A percentile compares a stretch with the other conserved stretches of the same genome.
Conservation (phyloP, 1,284 basidiomycete species). For the Apiotrichum akiyoshidainum region DNA sequence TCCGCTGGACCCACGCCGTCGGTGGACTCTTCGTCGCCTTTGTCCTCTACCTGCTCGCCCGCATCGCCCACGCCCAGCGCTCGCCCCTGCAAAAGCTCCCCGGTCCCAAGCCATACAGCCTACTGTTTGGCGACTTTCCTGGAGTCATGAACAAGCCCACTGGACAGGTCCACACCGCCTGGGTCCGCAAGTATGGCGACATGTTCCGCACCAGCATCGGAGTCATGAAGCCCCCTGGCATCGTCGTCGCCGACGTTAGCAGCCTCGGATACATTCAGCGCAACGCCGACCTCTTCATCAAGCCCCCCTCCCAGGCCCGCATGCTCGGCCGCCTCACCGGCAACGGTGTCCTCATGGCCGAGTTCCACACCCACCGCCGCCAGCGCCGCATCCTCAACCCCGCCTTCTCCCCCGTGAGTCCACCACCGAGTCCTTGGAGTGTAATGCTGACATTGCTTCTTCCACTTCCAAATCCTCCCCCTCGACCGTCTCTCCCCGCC, state of each 20-base stretch:
- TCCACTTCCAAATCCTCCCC: too few species aligned
- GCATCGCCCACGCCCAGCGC: neutral
- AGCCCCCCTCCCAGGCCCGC: constrained; percentile 61
- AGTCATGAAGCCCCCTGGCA: constrained; percentile 5
- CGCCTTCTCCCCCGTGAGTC: constrained; percentile 46
- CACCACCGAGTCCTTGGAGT: too few species aligned
- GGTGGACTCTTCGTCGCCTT: neutral
- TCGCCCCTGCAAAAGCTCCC: constrained; percentile 5
- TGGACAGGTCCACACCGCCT: constrained; percentile 15
- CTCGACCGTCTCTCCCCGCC: too few species aligned
- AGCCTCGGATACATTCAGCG: constrained; percentile 62
- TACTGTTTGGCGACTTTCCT: constrained; percentile 20
- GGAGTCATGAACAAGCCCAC: constrained; percentile 17
- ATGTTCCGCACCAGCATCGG: constrained; percentile 18
- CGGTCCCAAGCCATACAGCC: constrained; percentile 3
- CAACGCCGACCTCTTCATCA: constrained; percentile 63
- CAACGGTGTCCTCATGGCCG: constrained; percentile 43
- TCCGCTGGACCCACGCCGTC: neutral
- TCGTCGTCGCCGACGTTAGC: constrained; percentile 59
- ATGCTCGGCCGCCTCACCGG: constrained; percentile 53
- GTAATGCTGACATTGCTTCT: too few species aligned
- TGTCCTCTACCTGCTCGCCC: neutral
- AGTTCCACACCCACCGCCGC: constrained; percentile 56
- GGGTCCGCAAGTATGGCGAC: constrained; percentile 22
- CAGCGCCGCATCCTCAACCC: constrained; percentile 53